A percentile compares a stretch with the other conserved stretches of the same genome.
Evolutionary conservation across 371 early-diverging fungal species (phyloP).

Genomic region (Choanephora cucurbitarum): DNA sequence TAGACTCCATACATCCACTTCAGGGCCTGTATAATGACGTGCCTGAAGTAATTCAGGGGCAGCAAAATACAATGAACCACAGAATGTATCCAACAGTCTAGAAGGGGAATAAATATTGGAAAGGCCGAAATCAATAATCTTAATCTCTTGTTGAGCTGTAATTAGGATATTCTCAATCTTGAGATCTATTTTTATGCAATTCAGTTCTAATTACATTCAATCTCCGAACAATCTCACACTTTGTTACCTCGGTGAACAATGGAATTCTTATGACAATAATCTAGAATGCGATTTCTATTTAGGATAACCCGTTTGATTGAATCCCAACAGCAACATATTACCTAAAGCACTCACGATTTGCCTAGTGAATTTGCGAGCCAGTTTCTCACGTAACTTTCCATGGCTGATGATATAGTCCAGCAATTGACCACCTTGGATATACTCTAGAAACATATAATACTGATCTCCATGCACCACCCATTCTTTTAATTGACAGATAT

Average conservation of each 20-base stretch:
- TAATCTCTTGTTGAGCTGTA: conserved; percentile 52
- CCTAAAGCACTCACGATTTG: conserved; percentile 80
- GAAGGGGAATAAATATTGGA: conserved; percentile 77
- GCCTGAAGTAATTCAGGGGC: conserved; percentile 92
- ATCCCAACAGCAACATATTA: conserved; percentile 15
- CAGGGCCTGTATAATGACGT: conserved; percentile 80
- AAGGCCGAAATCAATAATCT: conserved; percentile 88
- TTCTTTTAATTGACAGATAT: conserved; percentile 71
- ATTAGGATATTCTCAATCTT: conserved; percentile 94
- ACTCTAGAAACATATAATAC: conserved; percentile 91
- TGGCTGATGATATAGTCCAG: conserved; percentile 77
- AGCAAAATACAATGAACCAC: conserved; percentile 81
- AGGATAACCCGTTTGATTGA: neutral
- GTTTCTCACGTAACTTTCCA: conserved; percentile 67
- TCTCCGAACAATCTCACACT: too few relatives aligned
- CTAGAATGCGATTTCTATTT: conserved; percentile 14
- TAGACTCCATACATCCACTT: conserved; percentile 91
- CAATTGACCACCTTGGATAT: conserved; percentile 74
- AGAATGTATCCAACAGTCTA: conserved; percentile 72
- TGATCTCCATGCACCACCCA: conserved; percentile 68
- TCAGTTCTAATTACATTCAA: too few relatives aligned
- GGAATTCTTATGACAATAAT: conserved; percentile 66
- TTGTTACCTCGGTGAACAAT: conserved; percentile 72
- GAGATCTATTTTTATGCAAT: conserved; percentile 72
- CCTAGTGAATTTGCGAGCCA: conserved; percentile 74